phyloP scores from a whole-genome alignment of 257 asterid genomes.

The Misopates orontium region DNA sequence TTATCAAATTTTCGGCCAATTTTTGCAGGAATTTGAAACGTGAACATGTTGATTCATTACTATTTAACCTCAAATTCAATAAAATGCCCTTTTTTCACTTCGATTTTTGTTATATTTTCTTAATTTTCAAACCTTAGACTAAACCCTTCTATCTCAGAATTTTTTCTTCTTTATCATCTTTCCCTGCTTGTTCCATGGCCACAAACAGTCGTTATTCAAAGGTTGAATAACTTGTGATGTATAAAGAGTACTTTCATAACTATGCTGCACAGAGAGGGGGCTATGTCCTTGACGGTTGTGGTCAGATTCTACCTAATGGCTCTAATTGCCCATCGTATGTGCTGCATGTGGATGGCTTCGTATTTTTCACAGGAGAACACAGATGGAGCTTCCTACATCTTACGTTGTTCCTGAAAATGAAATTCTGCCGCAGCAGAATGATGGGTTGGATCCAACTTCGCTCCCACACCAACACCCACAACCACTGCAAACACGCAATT shows the following conservation, averaged over 20 bases:
- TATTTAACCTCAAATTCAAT: too few species aligned
- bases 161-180: not conserved
- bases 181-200: not conserved
- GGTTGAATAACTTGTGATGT: constrained; percentile 14
- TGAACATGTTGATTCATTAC: too few species aligned
- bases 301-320: constrained; percentile 1
- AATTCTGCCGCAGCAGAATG: too few species aligned
- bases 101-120: too few species aligned
- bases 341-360: constrained; percentile 14
- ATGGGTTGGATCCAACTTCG: too few species aligned
- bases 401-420: not conserved
- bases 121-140: too few species aligned
- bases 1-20: too few species aligned
- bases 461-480: too few species aligned
- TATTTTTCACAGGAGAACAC: not conserved
- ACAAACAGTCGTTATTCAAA: not conserved
- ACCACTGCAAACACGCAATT: too few species aligned
- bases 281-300: constrained; percentile 6
- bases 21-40: too few species aligned
- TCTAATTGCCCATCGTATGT: constrained; percentile 4
- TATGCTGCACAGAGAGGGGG: constrained; percentile 7
- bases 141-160: not conserved
- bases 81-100: too few species aligned
- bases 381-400: constrained; percentile 7
- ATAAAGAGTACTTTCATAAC: constrained; percentile 11